Evolutionary conservation across 805 yeast species (phyloP), one percentile per base, ranked within the genome.

Genomic region (Brettanomyces bruxellensis): DNA sequence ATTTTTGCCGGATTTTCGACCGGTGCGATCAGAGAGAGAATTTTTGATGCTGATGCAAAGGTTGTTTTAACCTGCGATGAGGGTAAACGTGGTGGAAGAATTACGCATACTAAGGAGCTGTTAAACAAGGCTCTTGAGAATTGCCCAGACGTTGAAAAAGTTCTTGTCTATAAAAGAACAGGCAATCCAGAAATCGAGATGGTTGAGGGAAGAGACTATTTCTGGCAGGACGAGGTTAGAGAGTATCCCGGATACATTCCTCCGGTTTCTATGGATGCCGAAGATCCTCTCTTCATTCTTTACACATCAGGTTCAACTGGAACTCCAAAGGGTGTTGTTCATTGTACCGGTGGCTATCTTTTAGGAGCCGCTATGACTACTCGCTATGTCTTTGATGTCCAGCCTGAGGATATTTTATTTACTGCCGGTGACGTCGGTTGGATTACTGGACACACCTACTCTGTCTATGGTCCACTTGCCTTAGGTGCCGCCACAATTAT

Each of bases 391-490:
- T 91, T 93, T 65, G 98, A 95, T 65, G 81, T 93, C 43, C 96
- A 88, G 62, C 81, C 81, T 49, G 85, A 83, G 51, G 98, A 93
- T 66, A 75, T 85, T 40, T 68, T 91, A 51, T 91, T 93, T 73
- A 91, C 98, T 38, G 98, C 98, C 37, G 98, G 98, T 62, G 98
- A 93, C 65, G 88, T 93, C 47, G 98, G 99, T 63, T 93, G 99
- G 98, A 93, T 93, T 64, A 93, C 99, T 14, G 98, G 98, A 56
- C 99, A 93, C 68, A 86, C 97, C 8, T 93, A 91, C 63, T 95
- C 88, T 40, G 78, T 91, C 41, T 93, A 93, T 61, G 98, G 98
- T 49, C 99, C 99, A 38, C 77, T 93, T 55, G 69, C 81, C 41
- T 66, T 81, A 34, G 99, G 98, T 67, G 86, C 90, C 45, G 83